Base-by-base conservation (phyloP, 2,329 filamentous ascomycete species). In the Chrysoporthe austroafricana region DNA sequence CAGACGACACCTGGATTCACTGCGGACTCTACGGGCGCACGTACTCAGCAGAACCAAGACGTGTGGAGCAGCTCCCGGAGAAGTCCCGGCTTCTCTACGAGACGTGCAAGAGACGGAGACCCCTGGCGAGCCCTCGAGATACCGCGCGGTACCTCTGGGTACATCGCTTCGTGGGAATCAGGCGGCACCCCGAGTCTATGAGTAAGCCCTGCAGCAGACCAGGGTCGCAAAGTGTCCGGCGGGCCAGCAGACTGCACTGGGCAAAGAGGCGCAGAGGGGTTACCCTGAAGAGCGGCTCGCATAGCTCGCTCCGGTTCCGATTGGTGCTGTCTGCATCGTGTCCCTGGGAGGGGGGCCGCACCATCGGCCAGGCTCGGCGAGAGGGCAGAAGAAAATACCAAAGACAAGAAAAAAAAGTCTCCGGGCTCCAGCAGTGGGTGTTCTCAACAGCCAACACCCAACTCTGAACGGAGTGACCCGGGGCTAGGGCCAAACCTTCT, bases 151-250 rank as follows among this genome's bases (percentile, higher is more conserved):
- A 62, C 59, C 44, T 62, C 14, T 9, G 3, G 26, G 26, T 39
- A 62, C 59, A 21, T 50, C 32, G 59, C 32, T 21, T 21, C 9
- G 32, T 9, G 1, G 9, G 13, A 39, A n/a, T 26, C 21, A 32
- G 43, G 39, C 39, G 43, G 26, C 11, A n/a, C 9, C 56, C 32
- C 26, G 59, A 32, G 44, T 16, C 59, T 46, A 32, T 62, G 59
- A 62, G 59, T 62, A 62, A 62, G 59, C 59, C 43, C 26, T 62
- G 59, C 44, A 62, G 44, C 13, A 32, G 26, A 18, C 56, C 57
- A 21, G n/a, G 34, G 39, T 32, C 9, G 21, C 34, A 36, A 8
- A 62, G 56, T 16, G 26, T 39, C 21, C 7, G 11, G 21, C 3
- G 5, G 32, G 8, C 57, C 8, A 50, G 59, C 44, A 50, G 18